Evolutionary conservation across 2,329 filamentous ascomycete species (phyloP), one percentile per base, ranked within the genome.

Genomic region (Fusarium azukiicola): DNA sequence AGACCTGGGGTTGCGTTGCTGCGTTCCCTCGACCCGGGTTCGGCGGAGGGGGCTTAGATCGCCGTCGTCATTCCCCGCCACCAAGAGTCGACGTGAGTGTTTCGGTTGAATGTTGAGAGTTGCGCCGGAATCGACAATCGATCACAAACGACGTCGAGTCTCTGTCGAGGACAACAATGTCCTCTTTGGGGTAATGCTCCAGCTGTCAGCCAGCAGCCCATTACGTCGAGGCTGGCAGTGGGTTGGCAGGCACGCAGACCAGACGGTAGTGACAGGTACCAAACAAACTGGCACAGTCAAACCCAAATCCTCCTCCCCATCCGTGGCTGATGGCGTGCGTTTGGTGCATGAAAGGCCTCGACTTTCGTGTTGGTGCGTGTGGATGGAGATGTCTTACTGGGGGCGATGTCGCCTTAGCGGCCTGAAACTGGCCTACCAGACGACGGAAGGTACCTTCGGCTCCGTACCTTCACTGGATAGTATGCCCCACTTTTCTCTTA

Each of bases 11-110:
- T 64, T 56, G 63, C 63, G 58, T 67, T 69, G 68, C 49, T 75
- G 21, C 73, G 73, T 80, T 81, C 79, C 80, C 69, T 81, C 78
- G 44, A 81, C 67, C 80, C 79, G 78, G 71, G 66, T 49, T 66
- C 32, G 71, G 77, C 76, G 74, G 78, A 81, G 72, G 76, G 27
- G 74, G 77, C 67, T 80, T 74, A 74, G 75, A 76, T 73, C 73
- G 44, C 73, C 79, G 47, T 81, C 78, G 78, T 81, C 78, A 80
- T 81, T 80, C 78, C 78, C 74, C 78, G 74, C 80, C 79, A 78
- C 80, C 58, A 63, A 67, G 10, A 72, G 64, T 77, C 67, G 50
- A 70, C 69, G 46, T 36, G 76, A 76, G 68, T 63, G 56, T 46
- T 50, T 67, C 67, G 69, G 38, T 42, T 56, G 76, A 70, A 54